Evolutionary conservation across 768 basidiomycete genomes (phyloP), one percentile per base, ranked within the genome.

Genomic region (Tephrocybe sp.): DNA sequence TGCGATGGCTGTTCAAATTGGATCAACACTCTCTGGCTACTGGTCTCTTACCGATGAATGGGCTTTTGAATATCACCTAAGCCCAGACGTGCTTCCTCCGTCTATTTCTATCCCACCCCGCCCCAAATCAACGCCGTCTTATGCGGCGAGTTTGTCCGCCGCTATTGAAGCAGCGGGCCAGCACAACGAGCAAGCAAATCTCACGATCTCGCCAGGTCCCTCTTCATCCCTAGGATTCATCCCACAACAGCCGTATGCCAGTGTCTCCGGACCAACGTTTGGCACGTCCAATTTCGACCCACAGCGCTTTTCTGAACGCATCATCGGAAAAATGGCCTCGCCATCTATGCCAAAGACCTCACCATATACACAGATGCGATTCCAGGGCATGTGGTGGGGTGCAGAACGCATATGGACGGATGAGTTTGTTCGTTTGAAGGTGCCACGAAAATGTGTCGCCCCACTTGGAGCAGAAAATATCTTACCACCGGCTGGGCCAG

Each of bases 301-400:
- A 2, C 62, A 67, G 20, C 61, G 50, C 40, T 38, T 58, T 38
- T 58, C 60, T 30, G 54, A 46, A 9, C 65, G 64, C 36, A 59
- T 64, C 20, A 48, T 66, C 33, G 64, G 64, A 42, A 44, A 59
- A 45, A 47, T 62, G 48, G 44, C 59, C 58, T 45, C 57, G 55
- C 41, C 62, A 56, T 33, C 46, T 30, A 17, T 58, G 41, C 23
- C 40, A 30, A 42, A 23, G n/a, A 47, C 58, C 41, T 40, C 60
- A 18, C 46, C 53, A 7, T 33, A 40, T 39, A 69, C 68, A 0
- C 86, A 88, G 60, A 77, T 69, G 43, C 73, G 83, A 36, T 91
- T 83, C 62, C 88, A 92, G 61, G 90, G 90, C 1, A 62, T 94
- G 7, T 96, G 91, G 91, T 90, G 88, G 86, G 93, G 93, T 7